Evolutionary conservation across 1,139 yeast genomes (phyloP).

Genomic region (Petasospora fabianii): DNA sequence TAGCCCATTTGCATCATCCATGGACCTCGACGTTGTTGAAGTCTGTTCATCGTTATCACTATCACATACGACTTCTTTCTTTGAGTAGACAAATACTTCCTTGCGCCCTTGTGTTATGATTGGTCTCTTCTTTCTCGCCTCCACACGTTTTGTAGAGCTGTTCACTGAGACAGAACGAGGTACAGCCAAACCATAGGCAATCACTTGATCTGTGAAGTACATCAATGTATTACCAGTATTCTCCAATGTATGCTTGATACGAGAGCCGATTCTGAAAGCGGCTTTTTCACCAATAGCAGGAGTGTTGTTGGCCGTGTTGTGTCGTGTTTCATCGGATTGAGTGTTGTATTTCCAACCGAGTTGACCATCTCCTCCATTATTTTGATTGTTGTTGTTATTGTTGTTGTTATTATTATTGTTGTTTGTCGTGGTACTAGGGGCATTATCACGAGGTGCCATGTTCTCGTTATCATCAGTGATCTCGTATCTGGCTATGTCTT

Average conservation of each 20-base stretch:
- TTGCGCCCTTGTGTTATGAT: constrained; percentile 27
- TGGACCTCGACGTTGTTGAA: constrained; percentile 1
- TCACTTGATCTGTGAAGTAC: constrained; percentile 49
- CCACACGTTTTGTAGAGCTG: constrained; percentile 19
- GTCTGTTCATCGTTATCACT: constrained; percentile 27
- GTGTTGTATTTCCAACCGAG: neutral
- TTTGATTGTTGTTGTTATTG: constrained; percentile 3
- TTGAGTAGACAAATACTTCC: constrained; percentile 52
- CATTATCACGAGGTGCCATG: too few relatives aligned
- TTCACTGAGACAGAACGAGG: constrained; percentile 48
- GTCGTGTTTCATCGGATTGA: constrained; percentile 4
- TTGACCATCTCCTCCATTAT: neutral
- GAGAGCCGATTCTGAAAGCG: constrained; percentile 5
- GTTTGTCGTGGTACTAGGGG: constrained; percentile 4
- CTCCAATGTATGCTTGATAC: constrained; percentile 12
- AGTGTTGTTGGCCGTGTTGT: constrained; percentile 4
- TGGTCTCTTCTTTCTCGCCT: constrained; percentile 15
- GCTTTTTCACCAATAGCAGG: neutral
- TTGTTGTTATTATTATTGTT: constrained; percentile 4
- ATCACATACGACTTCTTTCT: constrained; percentile 50
- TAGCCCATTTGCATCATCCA: neutral
- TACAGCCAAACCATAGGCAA: constrained; percentile 59
- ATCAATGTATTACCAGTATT: constrained; percentile 38
- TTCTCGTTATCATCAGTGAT: constrained; percentile 24
- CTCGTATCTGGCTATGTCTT: constrained; percentile 37